Evolutionary conservation across 2,329 filamentous ascomycete genomes (phyloP).

Genomic region (Chrysosporium queenslandicum): DNA sequence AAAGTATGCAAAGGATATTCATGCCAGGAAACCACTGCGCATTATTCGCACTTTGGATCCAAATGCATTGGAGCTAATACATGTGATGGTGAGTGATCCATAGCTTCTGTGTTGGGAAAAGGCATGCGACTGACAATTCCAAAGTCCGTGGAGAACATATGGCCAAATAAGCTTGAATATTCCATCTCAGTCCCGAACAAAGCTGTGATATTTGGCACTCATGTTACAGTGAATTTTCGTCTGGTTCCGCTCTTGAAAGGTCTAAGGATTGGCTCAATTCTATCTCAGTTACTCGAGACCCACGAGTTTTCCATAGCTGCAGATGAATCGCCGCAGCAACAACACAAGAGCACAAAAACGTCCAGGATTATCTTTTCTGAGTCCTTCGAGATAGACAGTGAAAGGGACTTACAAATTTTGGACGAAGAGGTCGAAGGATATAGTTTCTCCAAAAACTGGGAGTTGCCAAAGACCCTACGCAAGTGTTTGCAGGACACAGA

Average conservation of each 20-base stretch:
- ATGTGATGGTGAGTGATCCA: conserved; percentile 59
- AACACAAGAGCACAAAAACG: conserved; percentile 48
- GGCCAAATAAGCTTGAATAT: conserved; percentile 96
- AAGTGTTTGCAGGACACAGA: conserved; percentile 85
- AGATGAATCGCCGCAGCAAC: conserved; percentile 35
- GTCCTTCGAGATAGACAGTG: conserved; percentile 59
- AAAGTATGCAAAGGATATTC: conserved; percentile 79
- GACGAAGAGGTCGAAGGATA: conserved; percentile 52
- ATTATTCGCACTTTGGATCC: conserved; percentile 69
- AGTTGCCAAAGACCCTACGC: conserved; percentile 70
- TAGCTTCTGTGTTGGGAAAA: neutral
- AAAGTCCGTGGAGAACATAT: conserved; percentile 77
- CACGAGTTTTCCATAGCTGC: conserved; percentile 54
- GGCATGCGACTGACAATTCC: neutral
- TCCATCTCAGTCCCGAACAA: conserved; percentile 88
- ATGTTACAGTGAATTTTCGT: conserved; percentile 71
- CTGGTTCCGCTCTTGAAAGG: conserved; percentile 85
- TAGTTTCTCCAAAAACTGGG: conserved; percentile 49
- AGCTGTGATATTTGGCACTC: conserved; percentile 87
- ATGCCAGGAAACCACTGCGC: conserved; percentile 66
- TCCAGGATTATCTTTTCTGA: conserved; percentile 57
- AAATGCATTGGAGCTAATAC: conserved; percentile 64
- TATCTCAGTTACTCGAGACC: conserved; percentile 67
- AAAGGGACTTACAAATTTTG: conserved; percentile 47
- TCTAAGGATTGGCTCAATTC: conserved; percentile 71